A percentile compares a stretch with the other conserved stretches of the same genome.
Evolutionary conservation across 202 grass and related monocot genomes (phyloP).

Genomic region (Bolboschoenoplectus hybrid): DNA sequence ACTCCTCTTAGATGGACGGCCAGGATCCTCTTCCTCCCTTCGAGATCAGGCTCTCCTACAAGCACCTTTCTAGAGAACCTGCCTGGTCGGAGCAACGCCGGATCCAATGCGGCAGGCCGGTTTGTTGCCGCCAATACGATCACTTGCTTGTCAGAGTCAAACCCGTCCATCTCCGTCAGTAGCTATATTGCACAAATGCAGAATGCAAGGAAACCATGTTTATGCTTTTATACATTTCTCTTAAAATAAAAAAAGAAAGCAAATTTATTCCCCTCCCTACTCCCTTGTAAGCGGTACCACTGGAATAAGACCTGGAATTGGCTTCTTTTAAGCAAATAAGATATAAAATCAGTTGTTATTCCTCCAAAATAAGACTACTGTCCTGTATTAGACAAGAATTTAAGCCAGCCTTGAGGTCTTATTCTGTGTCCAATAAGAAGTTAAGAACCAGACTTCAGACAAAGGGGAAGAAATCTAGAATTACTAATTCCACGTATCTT

Average conservation of each 20-base stretch:
- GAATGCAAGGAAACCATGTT: constrained; percentile 38
- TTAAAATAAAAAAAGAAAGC: constrained; percentile 22
- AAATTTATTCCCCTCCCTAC: not conserved
- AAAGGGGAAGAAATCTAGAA: not conserved
- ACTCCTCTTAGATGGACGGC: constrained; percentile 74
- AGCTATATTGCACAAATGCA: constrained; percentile 43
- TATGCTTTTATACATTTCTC: constrained; percentile 38
- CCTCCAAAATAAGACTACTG: not conserved
- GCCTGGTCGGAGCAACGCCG: constrained; percentile 80
- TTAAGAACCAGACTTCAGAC: not conserved
- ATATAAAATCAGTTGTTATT: not conserved
- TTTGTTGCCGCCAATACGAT: constrained; percentile 95
- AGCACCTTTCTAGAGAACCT: constrained; percentile 95
- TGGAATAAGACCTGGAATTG: not conserved
- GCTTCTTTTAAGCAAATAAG: not conserved
- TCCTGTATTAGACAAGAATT: not conserved
- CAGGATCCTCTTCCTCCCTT: constrained; percentile 83
- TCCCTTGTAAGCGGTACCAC: not conserved
- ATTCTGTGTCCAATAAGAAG: not conserved
- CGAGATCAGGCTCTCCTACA: constrained; percentile 79
- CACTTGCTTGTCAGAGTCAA: constrained; percentile 87
- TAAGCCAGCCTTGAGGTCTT: not conserved
- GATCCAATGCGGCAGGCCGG: constrained; percentile 80
- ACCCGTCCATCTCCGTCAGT: constrained; percentile 97
- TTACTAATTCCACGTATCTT: not conserved